These are phyloP conservation scores for Penicillium sp. DNA, from an alignment of 2,329 filamentous ascomycete genomes.

Conservation along the genomic window DNA sequence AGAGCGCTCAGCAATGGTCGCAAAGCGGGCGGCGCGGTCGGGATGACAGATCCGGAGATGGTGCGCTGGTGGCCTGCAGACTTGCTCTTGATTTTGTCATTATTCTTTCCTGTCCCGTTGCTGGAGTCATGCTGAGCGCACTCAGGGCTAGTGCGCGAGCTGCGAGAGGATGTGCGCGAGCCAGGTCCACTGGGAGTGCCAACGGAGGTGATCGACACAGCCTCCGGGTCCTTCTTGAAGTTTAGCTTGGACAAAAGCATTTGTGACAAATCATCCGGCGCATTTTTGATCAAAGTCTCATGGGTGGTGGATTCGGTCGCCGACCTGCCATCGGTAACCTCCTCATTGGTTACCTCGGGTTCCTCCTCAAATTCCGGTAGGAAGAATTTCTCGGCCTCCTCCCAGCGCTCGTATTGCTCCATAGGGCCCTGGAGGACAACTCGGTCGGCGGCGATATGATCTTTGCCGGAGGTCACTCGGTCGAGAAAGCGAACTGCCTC, in stretches of 20 bases:
- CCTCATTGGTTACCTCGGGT: conserved; percentile 26
- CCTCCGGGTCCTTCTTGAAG: conserved; percentile 45
- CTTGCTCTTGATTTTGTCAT: conserved; percentile 21
- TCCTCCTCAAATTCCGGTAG: conserved; percentile 47
- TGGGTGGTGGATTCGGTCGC: conserved; percentile 21
- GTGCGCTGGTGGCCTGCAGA: conserved; percentile 33
- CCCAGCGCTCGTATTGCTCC: conserved; percentile 50
- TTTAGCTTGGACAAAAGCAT: conserved; percentile 50
- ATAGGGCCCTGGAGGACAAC: conserved; percentile 50
- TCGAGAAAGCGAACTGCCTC: conserved; percentile 55
- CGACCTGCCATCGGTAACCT: conserved; percentile 17
- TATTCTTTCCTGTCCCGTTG: conserved; percentile 19
- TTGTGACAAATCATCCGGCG: conserved; percentile 45
- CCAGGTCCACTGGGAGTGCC: conserved; percentile 45
- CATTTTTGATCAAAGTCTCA: conserved; percentile 11
- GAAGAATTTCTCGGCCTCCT: conserved; percentile 48
- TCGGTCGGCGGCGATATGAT: conserved; percentile 43
- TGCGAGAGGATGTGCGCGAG: conserved; percentile 46
- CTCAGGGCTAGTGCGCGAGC: conserved; percentile 48
- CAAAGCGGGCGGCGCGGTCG: conserved; percentile 40
- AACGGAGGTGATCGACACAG: conserved; percentile 41
- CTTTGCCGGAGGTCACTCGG: conserved; percentile 49
- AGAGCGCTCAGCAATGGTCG: conserved; percentile 47
- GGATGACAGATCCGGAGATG: conserved; percentile 35
- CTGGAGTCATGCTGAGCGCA: conserved; percentile 33